Evolutionary conservation across 2,329 filamentous ascomycete genomes (phyloP).

Genomic region (Mariannaea elegans): DNA sequence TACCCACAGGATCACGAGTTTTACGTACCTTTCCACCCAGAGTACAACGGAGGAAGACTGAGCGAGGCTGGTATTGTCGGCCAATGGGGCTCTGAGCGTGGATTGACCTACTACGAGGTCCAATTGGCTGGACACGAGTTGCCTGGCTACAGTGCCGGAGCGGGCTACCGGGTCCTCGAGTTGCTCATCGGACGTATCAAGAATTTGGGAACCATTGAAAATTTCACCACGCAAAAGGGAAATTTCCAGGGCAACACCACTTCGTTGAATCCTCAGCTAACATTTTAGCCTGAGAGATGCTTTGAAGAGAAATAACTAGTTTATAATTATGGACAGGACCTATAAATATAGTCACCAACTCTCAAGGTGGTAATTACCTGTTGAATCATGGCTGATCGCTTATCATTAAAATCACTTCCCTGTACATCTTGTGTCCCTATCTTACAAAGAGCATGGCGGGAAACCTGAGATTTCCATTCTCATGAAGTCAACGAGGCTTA

Average conservation of each 20-base stretch:
- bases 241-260: conserved; percentile 26
- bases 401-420: too few species aligned
- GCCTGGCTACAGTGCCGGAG: conserved; percentile 40
- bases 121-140: conserved; percentile 68
- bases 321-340: too few species aligned
- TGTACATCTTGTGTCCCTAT: too few species aligned
- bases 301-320: too few species aligned
- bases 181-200: conserved; percentile 38
- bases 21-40: conserved; percentile 69
- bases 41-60: conserved; percentile 54
- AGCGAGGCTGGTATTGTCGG: conserved; percentile 75
- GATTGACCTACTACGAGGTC: conserved; percentile 75
- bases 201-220: conserved; percentile 27
- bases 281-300: not conserved
- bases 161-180: conserved; percentile 42
- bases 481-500: too few species aligned
- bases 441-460: too few species aligned
- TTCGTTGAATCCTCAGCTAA: not conserved
- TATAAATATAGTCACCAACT: too few species aligned
- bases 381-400: too few species aligned
- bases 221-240: conserved; percentile 37
- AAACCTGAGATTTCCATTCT: too few species aligned
- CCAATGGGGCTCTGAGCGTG: conserved; percentile 75
- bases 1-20: conserved; percentile 60
- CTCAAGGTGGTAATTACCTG: too few species aligned